These are phyloP conservation scores for Globisporangium uncinulatum DNA, from an alignment of 352 stramenopile genomes.

Conservation along the genomic window DNA sequence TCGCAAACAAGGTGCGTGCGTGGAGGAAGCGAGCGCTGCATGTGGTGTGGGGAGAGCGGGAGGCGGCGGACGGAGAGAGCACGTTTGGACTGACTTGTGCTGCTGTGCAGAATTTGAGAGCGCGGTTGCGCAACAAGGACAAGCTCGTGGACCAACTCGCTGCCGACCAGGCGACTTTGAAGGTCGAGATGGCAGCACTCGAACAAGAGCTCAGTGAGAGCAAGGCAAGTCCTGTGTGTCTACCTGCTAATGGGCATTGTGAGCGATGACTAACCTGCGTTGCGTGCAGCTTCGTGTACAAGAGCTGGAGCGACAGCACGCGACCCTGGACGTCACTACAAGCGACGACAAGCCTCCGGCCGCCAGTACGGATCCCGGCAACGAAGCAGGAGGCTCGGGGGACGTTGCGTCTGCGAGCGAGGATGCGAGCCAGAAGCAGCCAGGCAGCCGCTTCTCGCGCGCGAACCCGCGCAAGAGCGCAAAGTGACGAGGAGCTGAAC, in stretches of 20 bases:
- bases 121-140: slow-evolving; percentile 77
- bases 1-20: slow-evolving; percentile 75
- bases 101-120: slow-evolving; percentile 61
- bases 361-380: neutral
- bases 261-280: neutral
- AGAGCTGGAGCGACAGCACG: slow-evolving; percentile 23
- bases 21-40: too few species aligned
- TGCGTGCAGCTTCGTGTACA: slow-evolving; percentile 22
- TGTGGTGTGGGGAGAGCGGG: neutral
- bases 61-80: neutral
- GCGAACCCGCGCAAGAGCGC: slow-evolving; percentile 1
- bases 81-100: neutral
- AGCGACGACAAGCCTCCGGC: neutral
- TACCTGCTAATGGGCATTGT: neutral
- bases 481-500: neutral
- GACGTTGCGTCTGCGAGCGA: neutral
- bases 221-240: slow-evolving; percentile 32
- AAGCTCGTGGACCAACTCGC: slow-evolving; percentile 77
- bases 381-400: neutral
- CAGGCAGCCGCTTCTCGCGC: neutral
- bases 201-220: slow-evolving; percentile 53
- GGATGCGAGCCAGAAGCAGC: neutral
- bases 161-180: slow-evolving; percentile 60
- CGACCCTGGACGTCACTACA: neutral
- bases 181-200: slow-evolving; percentile 45